phyloP scores from a whole-genome alignment of 345 rosid species.

The Linum lewisii region DNA sequence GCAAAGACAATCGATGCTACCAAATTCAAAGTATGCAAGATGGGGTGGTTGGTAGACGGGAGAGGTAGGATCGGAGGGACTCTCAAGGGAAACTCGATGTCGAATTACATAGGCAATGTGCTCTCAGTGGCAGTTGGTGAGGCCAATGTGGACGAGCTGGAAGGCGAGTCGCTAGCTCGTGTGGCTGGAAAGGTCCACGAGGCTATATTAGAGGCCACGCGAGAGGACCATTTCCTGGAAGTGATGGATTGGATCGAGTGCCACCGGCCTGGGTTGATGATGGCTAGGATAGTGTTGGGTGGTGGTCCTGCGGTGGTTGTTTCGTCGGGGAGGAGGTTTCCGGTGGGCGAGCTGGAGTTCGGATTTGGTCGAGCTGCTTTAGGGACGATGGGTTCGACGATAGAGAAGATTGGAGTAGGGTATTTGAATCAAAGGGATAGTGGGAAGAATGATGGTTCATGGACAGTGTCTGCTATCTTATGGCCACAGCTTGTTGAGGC shows the following conservation, averaged over 20 bases:
- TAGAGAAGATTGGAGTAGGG: conserved; percentile 59
- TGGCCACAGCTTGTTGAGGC: conserved; percentile 68
- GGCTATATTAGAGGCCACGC: conserved; percentile 45
- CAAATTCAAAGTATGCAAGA: conserved; percentile 45
- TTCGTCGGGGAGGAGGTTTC: conserved; percentile 67
- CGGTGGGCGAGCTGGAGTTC: conserved; percentile 63
- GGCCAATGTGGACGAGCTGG: conserved; percentile 37
- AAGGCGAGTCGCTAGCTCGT: conserved; percentile 40
- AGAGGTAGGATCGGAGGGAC: conserved; percentile 33
- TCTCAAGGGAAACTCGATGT: conserved; percentile 16
- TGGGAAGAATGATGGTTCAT: conserved; percentile 58
- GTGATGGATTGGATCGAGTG: conserved; percentile 79
- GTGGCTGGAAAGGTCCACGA: conserved; percentile 47
- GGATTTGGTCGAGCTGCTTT: conserved; percentile 65
- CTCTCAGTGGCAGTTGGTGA: conserved; percentile 63
- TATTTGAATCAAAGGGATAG: conserved; percentile 78
- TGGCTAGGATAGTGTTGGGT: conserved; percentile 45
- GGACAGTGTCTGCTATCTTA: conserved; percentile 63
- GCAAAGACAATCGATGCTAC: conserved; percentile 30
- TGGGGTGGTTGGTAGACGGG: conserved; percentile 91
- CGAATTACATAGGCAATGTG: conserved; percentile 70
- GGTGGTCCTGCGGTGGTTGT: conserved; percentile 70
- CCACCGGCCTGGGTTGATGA: conserved; percentile 82
- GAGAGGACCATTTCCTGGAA: conserved; percentile 57
- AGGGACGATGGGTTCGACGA: conserved; percentile 49